A percentile compares a stretch with the other conserved stretches of the same genome.
Evolutionary conservation across 352 stramenopile species (phyloP).

Genomic region (Pythium sp.): DNA sequence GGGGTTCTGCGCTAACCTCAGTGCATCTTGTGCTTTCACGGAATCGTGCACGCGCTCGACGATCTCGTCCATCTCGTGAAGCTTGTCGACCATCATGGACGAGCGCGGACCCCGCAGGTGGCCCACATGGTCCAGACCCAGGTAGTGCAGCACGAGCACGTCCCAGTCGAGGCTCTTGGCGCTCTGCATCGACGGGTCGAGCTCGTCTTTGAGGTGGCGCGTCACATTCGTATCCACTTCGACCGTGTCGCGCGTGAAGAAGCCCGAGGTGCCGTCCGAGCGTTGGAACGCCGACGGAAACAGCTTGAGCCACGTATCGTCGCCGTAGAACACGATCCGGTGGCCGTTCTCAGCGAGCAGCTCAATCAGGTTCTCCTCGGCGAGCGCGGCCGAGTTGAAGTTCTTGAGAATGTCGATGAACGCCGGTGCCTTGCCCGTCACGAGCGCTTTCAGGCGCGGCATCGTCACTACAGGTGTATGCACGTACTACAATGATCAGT

Average conservation of each 20-base stretch:
- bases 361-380: slow-evolving; percentile 71
- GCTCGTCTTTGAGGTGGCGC: slow-evolving; percentile 76
- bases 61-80: slow-evolving; percentile 82
- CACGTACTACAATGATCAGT: no score
- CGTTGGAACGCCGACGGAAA: slow-evolving; percentile 75
- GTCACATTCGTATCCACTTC: slow-evolving; percentile 88
- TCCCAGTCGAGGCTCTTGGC: slow-evolving; percentile 80
- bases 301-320: slow-evolving; percentile 90
- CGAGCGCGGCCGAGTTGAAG: slow-evolving; percentile 84
- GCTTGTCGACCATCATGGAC: slow-evolving; percentile 70
- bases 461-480: slow-evolving; percentile 59
- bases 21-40: slow-evolving; percentile 54
- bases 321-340: slow-evolving; percentile 84
- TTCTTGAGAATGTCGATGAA: slow-evolving; percentile 92
- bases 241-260: slow-evolving; percentile 87
- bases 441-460: slow-evolving; percentile 83
- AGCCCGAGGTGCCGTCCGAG: slow-evolving; percentile 78
- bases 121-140: slow-evolving; percentile 85
- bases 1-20: slow-evolving; percentile 22
- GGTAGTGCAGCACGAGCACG: slow-evolving; percentile 82
- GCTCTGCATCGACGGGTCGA: slow-evolving; percentile 68
- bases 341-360: slow-evolving; percentile 42
- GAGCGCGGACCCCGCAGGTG: slow-evolving; percentile 81
- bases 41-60: slow-evolving; percentile 58
- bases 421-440: slow-evolving; percentile 78